Evolutionary conservation across 805 yeast genomes (phyloP), one percentile per base, ranked within the genome.

Genomic region (Yamadazyma laniorum): DNA sequence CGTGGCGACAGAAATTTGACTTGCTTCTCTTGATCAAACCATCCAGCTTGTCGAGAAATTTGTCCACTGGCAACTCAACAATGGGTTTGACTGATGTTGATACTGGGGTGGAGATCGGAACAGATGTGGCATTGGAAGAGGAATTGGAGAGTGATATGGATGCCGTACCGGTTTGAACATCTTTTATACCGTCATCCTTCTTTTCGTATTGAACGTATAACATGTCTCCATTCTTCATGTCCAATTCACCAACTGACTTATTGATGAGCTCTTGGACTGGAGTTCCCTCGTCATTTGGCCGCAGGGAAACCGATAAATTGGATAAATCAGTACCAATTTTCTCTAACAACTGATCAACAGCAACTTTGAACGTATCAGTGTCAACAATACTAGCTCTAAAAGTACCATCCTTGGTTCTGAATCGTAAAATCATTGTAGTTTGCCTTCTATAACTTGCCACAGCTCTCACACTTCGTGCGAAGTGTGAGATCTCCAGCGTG

Each of bases 331-430:
- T 32, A 15, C 42, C 43, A 18, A 66, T 40, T 32, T 66, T 60
- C 18, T 33, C 29, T 8, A 47, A 45, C 18, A 77, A 58, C 34
- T 64, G 61, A 18, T 67, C 72, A 18, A 80, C 46, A 1, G 77
- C 75, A 0, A 49, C 48, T 3, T 59, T 53, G 43, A 85, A 78
- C 6, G 64, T 63, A 15, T 67, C 70, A 1, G 50, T 33, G 3
- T 67, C 61, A 18, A 77, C 77, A 19, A 75, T 77, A 18, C 65
- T 56, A 25, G 85, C 73, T 38, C 98, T 74, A 56, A 77, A 79
- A 75, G 80, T 82, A 6, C 98, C 98, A 49, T 85, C 85, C 52
- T 78, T 86, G 19, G 93, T 72, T 53, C 96, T 75, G 61, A 93
- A 87, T 53, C 99, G 64, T 49, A 90, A 55, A 39, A 65, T 61